Evolutionary conservation across 805 yeast genomes (phyloP).

Genomic region (Lipomyces chichibuensis): DNA sequence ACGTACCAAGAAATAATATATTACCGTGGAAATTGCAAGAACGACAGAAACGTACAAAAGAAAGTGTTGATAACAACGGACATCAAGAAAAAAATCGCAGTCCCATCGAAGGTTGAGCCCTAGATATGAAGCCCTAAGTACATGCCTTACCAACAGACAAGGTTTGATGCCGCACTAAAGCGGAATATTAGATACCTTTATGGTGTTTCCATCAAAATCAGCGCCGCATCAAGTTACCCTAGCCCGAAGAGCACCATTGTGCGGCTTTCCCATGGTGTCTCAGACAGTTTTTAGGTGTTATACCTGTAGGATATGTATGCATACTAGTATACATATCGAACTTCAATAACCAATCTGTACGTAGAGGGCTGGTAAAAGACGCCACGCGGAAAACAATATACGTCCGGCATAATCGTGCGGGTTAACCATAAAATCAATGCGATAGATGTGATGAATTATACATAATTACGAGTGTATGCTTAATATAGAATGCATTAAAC

Average conservation of each 20-base stretch:
- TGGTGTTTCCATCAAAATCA: neutral
- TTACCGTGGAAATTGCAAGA: neutral
- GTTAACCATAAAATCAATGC: neutral
- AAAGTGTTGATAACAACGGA: too few relatives aligned
- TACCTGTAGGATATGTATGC: neutral
- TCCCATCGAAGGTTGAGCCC: neutral
- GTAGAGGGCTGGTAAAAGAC: neutral
- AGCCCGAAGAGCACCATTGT: neutral
- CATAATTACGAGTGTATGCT: neutral
- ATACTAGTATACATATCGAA: too few relatives aligned
- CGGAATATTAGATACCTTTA: neutral
- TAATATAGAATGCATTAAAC: neutral
- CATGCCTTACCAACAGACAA: neutral
- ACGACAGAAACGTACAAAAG: too few relatives aligned
- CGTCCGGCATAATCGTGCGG: neutral
- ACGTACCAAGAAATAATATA: slow-evolving; percentile 2
- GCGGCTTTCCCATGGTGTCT: too few relatives aligned
- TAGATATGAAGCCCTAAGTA: neutral
- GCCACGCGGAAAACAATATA: neutral
- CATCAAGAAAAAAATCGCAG: neutral
- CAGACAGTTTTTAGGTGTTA: too few relatives aligned
- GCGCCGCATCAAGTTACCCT: neutral
- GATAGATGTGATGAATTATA: too few relatives aligned
- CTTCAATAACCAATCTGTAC: too few relatives aligned
- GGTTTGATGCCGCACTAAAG: neutral